phyloP scores from a whole-genome alignment of 345 rosid genomes.

The Populus deltoides region DNA sequence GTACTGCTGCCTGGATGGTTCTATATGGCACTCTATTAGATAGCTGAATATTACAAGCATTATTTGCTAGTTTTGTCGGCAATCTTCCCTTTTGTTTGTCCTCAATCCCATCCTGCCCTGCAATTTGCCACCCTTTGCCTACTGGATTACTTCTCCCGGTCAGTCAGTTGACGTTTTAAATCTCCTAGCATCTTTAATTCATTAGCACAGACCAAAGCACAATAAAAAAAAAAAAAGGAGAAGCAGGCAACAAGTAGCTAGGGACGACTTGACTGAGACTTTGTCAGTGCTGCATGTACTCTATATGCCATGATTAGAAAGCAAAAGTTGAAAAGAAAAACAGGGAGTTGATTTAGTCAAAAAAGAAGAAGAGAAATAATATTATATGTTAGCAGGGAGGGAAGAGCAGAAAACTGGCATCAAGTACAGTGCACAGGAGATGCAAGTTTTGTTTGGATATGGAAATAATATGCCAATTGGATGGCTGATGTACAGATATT shows the following conservation, averaged over 20 bases:
- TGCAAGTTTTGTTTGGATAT: not conserved
- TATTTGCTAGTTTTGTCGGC: not conserved
- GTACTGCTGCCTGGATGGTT: not conserved
- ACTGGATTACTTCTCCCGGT: too few species aligned
- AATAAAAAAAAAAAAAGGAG: not conserved
- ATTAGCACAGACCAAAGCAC: too few species aligned
- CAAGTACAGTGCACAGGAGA: not conserved
- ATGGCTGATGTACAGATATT: not conserved
- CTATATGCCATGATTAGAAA: too few species aligned
- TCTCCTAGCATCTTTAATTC: too few species aligned
- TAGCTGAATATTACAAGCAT: not conserved
- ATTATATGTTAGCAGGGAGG: too few species aligned
- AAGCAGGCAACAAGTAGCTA: not conserved
- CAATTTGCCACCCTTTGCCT: too few species aligned
- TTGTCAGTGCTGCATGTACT: not conserved
- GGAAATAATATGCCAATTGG: constrained; percentile 19
- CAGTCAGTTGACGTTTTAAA: too few species aligned
- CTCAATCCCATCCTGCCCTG: too few species aligned
- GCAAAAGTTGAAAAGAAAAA: not conserved
- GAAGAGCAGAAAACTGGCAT: too few species aligned
- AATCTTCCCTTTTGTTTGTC: not conserved
- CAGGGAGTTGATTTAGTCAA: not conserved
- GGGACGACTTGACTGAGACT: not conserved
- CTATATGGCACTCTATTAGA: not conserved
- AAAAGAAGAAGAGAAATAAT: not conserved